A percentile compares a stretch with the other conserved stretches of the same genome.
Conservation (phyloP, 2,329 filamentous ascomycete genomes). For the Ophiocordyceps camponoti-saundersi region DNA sequence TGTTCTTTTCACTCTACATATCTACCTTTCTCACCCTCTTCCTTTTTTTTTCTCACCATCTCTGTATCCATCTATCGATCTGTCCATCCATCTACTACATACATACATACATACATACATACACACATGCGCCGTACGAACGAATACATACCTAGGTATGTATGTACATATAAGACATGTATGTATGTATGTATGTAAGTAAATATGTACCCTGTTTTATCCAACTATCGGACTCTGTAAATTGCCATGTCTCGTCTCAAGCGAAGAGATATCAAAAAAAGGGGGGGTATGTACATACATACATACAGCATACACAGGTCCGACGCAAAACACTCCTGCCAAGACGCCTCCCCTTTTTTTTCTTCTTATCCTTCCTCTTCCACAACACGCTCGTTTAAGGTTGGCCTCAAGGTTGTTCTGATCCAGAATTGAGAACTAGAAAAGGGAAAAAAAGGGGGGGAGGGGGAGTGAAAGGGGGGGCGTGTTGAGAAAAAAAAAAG, state of each 20-base stretch:
- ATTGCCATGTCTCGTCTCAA: not conserved
- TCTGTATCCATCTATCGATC: not conserved
- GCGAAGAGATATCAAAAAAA: not conserved
- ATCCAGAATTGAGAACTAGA: not conserved
- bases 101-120: too few species aligned
- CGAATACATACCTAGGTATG: too few species aligned
- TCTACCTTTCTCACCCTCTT: not conserved
- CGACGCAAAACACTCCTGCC: not conserved
- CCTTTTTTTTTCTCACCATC: not conserved
- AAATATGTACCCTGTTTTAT: not conserved
- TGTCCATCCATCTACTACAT: too few species aligned
- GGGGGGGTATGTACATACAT: too few species aligned
- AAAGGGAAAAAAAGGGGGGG: not conserved
- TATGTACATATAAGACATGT: too few species aligned
- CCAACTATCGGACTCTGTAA: not conserved
- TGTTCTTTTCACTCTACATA: too few species aligned
- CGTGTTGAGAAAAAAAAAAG: too few species aligned
- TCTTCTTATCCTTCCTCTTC: not conserved
- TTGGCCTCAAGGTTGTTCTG: slow-evolving; percentile 8
- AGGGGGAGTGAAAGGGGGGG: too few species aligned
- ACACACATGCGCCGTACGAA: too few species aligned
- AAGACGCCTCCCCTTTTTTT: not conserved
- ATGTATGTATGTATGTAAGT: too few species aligned
- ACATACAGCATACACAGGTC: too few species aligned
- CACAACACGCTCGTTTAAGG: slow-evolving; percentile 3